A percentile compares a stretch with the other conserved stretches of the same genome.
These are phyloP conservation scores for Epichloe aotearoae DNA, from an alignment of 2,329 filamentous ascomycete genomes.

Conservation along the genomic window DNA sequence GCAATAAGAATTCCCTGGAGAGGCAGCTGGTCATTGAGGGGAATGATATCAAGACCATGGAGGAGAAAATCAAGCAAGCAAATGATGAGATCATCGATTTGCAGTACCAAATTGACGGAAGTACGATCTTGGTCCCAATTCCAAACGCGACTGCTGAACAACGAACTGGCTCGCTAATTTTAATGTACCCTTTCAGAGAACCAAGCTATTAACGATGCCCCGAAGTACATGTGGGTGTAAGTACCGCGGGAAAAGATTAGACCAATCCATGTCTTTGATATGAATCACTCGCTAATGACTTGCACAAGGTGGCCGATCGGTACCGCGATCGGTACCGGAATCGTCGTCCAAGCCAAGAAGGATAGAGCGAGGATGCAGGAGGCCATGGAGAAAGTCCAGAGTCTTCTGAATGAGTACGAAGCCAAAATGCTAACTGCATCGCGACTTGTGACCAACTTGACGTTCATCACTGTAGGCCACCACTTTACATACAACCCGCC, in stretches of 20 bases:
- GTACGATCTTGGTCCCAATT: not conserved
- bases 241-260: not conserved
- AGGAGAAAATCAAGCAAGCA: not conserved
- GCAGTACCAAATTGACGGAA: not conserved
- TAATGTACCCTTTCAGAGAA: not conserved
- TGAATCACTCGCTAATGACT: not conserved
- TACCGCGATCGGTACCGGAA: too few relatives aligned
- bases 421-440: not conserved
- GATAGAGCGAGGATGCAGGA: too few relatives aligned
- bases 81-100: not conserved
- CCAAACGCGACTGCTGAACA: not conserved
- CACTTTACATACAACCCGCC: not conserved
- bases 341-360: too few relatives aligned
- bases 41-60: not conserved
- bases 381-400: not conserved
- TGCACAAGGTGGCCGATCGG: not conserved
- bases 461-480: not conserved
- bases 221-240: not conserved
- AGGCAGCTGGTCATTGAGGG: not conserved
- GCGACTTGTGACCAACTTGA: not conserved
- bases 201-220: not conserved
- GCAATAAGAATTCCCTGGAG: not conserved
- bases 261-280: not conserved
- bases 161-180: not conserved
- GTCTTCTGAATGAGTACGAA: not conserved